These are phyloP conservation scores for Candida broadrunensis DNA, from an alignment of 805 yeast species.

Conservation along the genomic window DNA sequence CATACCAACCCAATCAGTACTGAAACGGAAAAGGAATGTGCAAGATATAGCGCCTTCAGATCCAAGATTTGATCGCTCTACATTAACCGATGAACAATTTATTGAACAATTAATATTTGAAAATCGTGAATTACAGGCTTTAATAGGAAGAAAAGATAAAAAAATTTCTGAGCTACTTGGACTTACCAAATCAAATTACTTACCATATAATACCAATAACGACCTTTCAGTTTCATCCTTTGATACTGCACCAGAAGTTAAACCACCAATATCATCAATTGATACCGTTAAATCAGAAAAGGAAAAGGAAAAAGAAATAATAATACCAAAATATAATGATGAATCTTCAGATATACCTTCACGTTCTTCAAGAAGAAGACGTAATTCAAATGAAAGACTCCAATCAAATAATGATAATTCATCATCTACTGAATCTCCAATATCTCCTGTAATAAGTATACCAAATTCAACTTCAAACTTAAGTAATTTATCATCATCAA, in stretches of 20 bases:
- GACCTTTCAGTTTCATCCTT: not conserved
- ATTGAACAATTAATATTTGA: slow-evolving; percentile 35
- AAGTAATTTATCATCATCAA: not conserved
- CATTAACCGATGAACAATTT: slow-evolving; percentile 24
- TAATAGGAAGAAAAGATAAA: slow-evolving; percentile 2
- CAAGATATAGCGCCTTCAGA: slow-evolving; percentile 29
- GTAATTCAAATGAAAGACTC: slow-evolving; percentile 7
- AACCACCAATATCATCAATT: not conserved
- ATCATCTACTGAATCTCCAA: not conserved
- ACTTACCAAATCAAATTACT: not conserved
- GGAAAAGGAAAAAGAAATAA: not conserved
- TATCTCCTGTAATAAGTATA: slow-evolving; percentile 1
- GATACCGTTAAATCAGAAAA: not conserved
- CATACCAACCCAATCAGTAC: not conserved
- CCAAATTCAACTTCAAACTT: not conserved
- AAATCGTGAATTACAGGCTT: slow-evolving; percentile 29
- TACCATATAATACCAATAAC: not conserved
- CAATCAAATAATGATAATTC: not conserved
- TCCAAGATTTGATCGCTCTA: slow-evolving; percentile 30
- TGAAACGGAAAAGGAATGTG: not conserved
- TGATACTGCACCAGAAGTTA: not conserved
- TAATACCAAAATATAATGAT: not conserved
- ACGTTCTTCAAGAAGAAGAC: slow-evolving; percentile 19
- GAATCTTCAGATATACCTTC: slow-evolving; percentile 14
- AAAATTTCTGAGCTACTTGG: not conserved